Percentiles rank a stretch among this genome's conserved stretches.
Conservation (phyloP, 1,284 basidiomycete species). For the Mycena citricolor region DNA sequence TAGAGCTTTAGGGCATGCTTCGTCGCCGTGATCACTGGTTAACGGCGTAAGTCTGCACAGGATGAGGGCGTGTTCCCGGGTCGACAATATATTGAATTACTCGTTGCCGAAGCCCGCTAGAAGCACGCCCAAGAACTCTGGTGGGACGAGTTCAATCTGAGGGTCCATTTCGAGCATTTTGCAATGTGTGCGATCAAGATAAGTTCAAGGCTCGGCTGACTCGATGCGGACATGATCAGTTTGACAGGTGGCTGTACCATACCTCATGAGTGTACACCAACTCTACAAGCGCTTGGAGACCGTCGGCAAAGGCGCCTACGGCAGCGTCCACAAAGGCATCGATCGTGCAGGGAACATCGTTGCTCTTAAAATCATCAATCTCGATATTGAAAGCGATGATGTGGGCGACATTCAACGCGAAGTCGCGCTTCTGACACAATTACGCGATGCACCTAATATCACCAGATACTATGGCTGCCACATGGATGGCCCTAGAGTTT, state of each 20-base stretch:
- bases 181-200: neutral
- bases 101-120: slow-evolving; percentile 87
- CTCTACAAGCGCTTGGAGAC: slow-evolving; percentile 72
- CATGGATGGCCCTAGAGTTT: slow-evolving; percentile 92
- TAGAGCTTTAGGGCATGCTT: slow-evolving; percentile 80
- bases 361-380: slow-evolving; percentile 97
- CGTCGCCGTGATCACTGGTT: slow-evolving; percentile 71
- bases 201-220: slow-evolving; percentile 1
- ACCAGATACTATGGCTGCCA: slow-evolving; percentile 96
- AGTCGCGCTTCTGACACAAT: slow-evolving; percentile 88
- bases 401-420: slow-evolving; percentile 97
- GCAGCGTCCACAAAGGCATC: slow-evolving; percentile 92
- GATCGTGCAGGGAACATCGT: slow-evolving; percentile 83
- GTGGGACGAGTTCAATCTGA: slow-evolving; percentile 28
- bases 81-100: slow-evolving; percentile 46
- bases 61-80: slow-evolving; percentile 18
- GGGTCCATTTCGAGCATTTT: slow-evolving; percentile 16
- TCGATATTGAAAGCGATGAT: slow-evolving; percentile 96
- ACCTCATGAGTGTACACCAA: slow-evolving; percentile 61
- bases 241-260: no score
- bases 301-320: slow-evolving; percentile 93
- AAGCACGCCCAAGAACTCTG: slow-evolving; percentile 83
- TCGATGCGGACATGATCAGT: slow-evolving; percentile 4
- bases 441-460: slow-evolving; percentile 87
- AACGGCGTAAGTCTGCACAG: slow-evolving; percentile 65